Evolutionary conservation across 2,329 filamentous ascomycete species (phyloP), one percentile per base, ranked within the genome.

Genomic region (Xylariaceae sp.): DNA sequence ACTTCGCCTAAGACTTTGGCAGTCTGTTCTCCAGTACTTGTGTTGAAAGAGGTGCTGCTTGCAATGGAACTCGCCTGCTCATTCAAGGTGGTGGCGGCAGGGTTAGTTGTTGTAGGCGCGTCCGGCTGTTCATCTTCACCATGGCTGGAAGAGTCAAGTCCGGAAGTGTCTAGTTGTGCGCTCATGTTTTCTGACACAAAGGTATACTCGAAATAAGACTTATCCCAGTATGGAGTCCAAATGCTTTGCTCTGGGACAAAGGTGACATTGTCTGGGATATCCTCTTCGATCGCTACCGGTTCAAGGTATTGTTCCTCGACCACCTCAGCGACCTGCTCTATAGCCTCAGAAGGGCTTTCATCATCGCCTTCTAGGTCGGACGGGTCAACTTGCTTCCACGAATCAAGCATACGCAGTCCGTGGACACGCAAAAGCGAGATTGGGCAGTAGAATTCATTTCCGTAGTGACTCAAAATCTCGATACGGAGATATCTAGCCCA

Each of bases 391-490:
- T 95, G 87, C 62, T 92, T 89, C 71, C 87, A 88, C 45, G 92
- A 91, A 63, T 98, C 90, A 58, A 97, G 81, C 83, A 98, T 86
- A 73, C 95, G 93, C 0, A 92, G 95, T 6, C 93, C 93, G 66
- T 98, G 93, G 5, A 98, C 86, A 44, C 93, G 82, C 42, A 98
- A 73, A 16, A 98, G 69, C 49, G 92, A 96, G 14, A 98, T 73
- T 0, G 93, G 93, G 60, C 93, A 98, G 64, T 95, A 98, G 64
- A 88, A 98, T 64, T 98, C 93, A 57, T 91, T 95, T 7, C 93
- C 93, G 64, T 92, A 98, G 64, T 98, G 92, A 4, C 83, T 89
- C 39, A 97, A 65, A 53, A 97, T 93, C 62, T 98, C 93, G 47
- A 98, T 82, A 20, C 89, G 82, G 34, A 98, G 68, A 67, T 97